Conservation (phyloP, 2,329 filamentous ascomycete genomes). For the Fusarium agapanthi region DNA sequence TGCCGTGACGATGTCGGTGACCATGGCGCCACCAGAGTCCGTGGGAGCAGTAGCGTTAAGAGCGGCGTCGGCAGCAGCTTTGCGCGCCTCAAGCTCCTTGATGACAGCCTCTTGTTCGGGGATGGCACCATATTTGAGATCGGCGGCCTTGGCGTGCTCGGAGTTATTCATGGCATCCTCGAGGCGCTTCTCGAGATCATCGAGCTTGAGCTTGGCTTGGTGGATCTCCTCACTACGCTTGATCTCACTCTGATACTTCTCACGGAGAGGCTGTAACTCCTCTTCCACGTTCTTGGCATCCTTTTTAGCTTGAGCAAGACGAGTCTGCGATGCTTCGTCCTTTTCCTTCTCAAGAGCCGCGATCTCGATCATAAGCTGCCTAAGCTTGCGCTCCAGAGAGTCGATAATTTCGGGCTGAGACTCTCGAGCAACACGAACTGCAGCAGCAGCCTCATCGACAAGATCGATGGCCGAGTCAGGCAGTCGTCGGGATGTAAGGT, state of each 20-base stretch:
- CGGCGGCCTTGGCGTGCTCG: constrained; percentile 87
- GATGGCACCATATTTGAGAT: constrained; percentile 97
- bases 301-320: constrained; percentile 82
- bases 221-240: constrained; percentile 90
- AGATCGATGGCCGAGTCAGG: constrained; percentile 97
- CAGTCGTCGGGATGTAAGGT: constrained; percentile 88
- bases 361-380: constrained; percentile 96
- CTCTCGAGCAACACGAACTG: constrained; percentile 94
- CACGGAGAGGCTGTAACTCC: constrained; percentile 87
- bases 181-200: constrained; percentile 87
- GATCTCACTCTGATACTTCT: constrained; percentile 96
- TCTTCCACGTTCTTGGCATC: constrained; percentile 95
- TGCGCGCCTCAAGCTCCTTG: constrained; percentile 80
- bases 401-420: constrained; percentile 97
- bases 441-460: constrained; percentile 94
- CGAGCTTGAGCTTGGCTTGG: constrained; percentile 93
- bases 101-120: constrained; percentile 88
- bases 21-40: constrained; percentile 74
- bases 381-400: constrained; percentile 87
- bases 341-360: constrained; percentile 93
- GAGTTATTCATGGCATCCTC: constrained; percentile 91
- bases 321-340: constrained; percentile 88
- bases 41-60: constrained; percentile 61
- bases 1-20: constrained; percentile 92
- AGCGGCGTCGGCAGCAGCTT: constrained; percentile 78